Evolutionary conservation across 495 filamentous ascomycete species (phyloP), one percentile per base, ranked within the genome.

Genomic region (Aspergillus bridgeri): DNA sequence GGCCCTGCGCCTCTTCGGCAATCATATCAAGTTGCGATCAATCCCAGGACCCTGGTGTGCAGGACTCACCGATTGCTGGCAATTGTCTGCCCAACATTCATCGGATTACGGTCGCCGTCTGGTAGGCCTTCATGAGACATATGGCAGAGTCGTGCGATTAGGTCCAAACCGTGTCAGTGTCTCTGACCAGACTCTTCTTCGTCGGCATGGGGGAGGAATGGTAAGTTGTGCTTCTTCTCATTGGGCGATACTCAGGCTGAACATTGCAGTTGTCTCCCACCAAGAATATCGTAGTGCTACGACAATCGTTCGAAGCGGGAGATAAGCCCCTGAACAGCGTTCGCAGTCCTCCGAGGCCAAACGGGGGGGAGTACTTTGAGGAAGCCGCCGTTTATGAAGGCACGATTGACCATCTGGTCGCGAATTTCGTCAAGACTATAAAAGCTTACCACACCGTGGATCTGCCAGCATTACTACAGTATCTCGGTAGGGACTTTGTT

Each of bases 111-210:
- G 51, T 25, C 50, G 48, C 38, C 29, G 17, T 11, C 43, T 68
- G 33, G 42, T 29, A 15, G 57, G 54, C 0, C 64, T 86, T 7
- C 84, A 86, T 54, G 23, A 63, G 18, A 65, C 65, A 21, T 82
- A 85, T 63, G 85, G 84, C 0, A 67, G 71, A 2, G 64, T 80
- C 1, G 84, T 88, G 23, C 77, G 83, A 2, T 66, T 86, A 11
- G 84, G 83, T 0, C 83, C 84, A 1, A 76, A 80, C 33, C 72
- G 74, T 25, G 67, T 87, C 9, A 84, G 79, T 51, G 73, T 86
- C 8, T 65, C 75, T 33, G 77, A 78, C 38, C 59, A 50, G 0
- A 70, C 68, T 17, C 76, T 65, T 0, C 77, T 81, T 47, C 60
- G 58, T 8, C 53, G 57, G 24, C 47, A 27, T 9, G 18, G 19